These are phyloP conservation scores for Aspergillus bombycis DNA, from an alignment of 2,329 filamentous ascomycete species.

Conservation along the genomic window DNA sequence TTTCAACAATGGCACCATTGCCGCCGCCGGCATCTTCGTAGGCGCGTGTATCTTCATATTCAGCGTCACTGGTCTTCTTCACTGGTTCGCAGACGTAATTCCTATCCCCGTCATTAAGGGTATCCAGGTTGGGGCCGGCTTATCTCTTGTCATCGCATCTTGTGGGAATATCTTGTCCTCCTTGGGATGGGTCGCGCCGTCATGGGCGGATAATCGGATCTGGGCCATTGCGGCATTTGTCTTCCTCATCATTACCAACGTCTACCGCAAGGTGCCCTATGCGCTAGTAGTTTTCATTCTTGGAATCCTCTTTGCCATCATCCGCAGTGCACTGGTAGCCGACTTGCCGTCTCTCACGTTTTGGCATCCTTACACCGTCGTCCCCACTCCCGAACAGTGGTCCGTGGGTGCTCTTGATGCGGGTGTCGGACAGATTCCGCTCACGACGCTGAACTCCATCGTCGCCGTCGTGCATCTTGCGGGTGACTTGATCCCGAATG, in stretches of 20 bases:
- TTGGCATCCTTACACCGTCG: conserved; percentile 61
- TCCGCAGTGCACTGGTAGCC: conserved; percentile 35
- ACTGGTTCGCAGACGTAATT: conserved; percentile 71
- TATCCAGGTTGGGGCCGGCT: conserved; percentile 88
- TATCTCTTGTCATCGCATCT: conserved; percentile 79
- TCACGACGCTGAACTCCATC: conserved; percentile 91
- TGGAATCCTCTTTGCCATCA: conserved; percentile 67
- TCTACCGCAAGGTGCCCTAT: conserved; percentile 71
- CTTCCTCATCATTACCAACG: conserved; percentile 68
- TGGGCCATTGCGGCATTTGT: conserved; percentile 77
- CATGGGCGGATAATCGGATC: conserved; percentile 73
- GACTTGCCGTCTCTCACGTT: conserved; percentile 58
- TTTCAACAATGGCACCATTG: conserved; percentile 69
- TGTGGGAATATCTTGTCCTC: conserved; percentile 69
- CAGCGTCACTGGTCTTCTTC: conserved; percentile 76
- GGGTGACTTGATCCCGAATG: conserved; percentile 71
- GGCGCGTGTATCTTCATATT: conserved; percentile 73
- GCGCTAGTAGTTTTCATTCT: conserved; percentile 72
- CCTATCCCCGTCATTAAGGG: conserved; percentile 90
- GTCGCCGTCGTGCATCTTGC: conserved; percentile 83
- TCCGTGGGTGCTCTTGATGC: conserved; percentile 63
- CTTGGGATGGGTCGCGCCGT: conserved; percentile 68
- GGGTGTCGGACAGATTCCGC: conserved; percentile 81
- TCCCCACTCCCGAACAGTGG: conserved; percentile 54
- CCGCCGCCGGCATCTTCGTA: conserved; percentile 83